Base-by-base conservation (phyloP, 768 basidiomycete species). In the Terana coerulea region DNA sequence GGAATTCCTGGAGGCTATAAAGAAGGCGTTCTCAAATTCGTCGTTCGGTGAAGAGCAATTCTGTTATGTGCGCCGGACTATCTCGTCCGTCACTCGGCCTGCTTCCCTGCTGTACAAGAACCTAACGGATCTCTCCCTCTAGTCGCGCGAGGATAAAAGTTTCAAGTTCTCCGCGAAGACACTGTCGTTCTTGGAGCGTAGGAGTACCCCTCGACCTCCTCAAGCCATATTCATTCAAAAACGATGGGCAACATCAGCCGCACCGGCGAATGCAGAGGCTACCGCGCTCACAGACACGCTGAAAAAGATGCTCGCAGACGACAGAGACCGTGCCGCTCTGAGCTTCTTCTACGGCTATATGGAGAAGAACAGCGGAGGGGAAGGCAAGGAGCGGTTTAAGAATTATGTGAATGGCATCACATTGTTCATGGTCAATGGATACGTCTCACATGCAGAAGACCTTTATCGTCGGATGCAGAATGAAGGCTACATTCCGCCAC, bases 401-500 rank as follows among this genome's bases (percentile, higher is more conserved):
- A 31, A 29, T 5, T 46, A 46, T 21, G 15, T 19, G 31, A 29
- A 22, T 8, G 25, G 28, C 25, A 46, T 46, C 45, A 5, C 28
- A 8, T 33, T 46, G 9, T 46, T 46, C 45, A 34, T 46, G 31
- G 29, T 33, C 10, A 29, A 46, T 12, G 45, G 45, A 3, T 33
- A 45, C 19, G 15, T 34, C 29, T 19, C 3, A 17, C 5, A 17
- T 8, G 45, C 45, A 3, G 17, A 17, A 17, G 24, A 10, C 22
- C 10, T 46, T 1, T 46, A 46, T 22, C 21, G 19, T 3, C 45
- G 45, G 9, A 46, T 46, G 45, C 45, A 46, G 19, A 31, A 17
- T 21, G 45, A 46, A 46, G 45, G 45, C n/a, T 46, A 34, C 45
- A 46, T 46, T 19, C 45, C 45, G 8, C 45, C 45, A 3, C 31